phyloP scores from a whole-genome alignment of 129 eudicot genomes.

The Escallonia herrerae region DNA sequence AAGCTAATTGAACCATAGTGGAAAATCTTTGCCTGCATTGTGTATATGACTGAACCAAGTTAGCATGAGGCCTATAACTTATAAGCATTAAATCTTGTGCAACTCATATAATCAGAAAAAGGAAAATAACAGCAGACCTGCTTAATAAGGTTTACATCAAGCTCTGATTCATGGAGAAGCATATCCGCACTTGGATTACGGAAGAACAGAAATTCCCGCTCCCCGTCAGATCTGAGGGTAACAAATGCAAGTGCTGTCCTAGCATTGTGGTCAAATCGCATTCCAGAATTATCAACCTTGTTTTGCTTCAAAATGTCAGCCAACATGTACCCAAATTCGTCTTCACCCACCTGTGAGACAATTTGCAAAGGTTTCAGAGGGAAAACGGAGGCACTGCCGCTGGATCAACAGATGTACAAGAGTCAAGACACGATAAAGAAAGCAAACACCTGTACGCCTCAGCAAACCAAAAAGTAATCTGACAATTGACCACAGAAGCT shows the following conservation, averaged over 20 bases:
- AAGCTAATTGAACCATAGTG: slow-evolving; percentile 82
- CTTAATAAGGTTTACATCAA: slow-evolving; percentile 52
- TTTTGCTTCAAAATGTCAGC: slow-evolving; percentile 56
- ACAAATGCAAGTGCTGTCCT: slow-evolving; percentile 74
- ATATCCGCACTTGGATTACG: slow-evolving; percentile 83
- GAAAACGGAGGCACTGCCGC: too few relatives aligned
- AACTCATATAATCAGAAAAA: background rate
- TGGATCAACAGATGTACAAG: too few relatives aligned
- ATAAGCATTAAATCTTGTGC: slow-evolving; percentile 3
- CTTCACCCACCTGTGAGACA: slow-evolving; percentile 53
- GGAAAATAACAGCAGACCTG: slow-evolving; percentile 35
- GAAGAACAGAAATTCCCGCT: slow-evolving; percentile 71
- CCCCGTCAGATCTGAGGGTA: slow-evolving; percentile 61
- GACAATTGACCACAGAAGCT: too few relatives aligned
- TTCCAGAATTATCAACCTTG: slow-evolving; percentile 65
- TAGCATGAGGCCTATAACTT: background rate
- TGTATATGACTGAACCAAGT: background rate
- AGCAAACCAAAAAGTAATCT: too few relatives aligned
- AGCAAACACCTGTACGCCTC: too few relatives aligned
- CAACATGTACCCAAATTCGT: slow-evolving; percentile 70
- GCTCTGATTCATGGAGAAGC: slow-evolving; percentile 60
- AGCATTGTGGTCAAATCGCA: slow-evolving; percentile 59
- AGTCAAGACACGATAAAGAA: too few relatives aligned
- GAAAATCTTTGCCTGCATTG: slow-evolving; percentile 53
- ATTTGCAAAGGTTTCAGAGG: background rate